Evolutionary conservation across 2,329 filamentous ascomycete genomes (phyloP), one percentile per base, ranked within the genome.

Genomic region (Colletotrichum euphorbiae): DNA sequence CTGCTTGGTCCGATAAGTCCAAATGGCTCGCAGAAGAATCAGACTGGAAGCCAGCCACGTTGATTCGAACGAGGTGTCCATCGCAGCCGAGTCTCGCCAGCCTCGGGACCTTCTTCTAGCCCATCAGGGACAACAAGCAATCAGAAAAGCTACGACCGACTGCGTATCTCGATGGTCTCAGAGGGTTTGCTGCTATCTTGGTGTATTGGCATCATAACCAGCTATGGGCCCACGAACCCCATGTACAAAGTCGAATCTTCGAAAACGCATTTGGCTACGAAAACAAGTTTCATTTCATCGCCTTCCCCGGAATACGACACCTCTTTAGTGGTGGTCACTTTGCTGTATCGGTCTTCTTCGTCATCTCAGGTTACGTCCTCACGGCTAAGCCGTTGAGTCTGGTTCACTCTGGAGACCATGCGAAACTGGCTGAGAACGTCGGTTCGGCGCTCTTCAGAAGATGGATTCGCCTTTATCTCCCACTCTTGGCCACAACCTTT

Each of bases 281-380:
- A 1, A 78, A 80, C 69, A 77, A 81, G 52, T 80, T 85, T 75
- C 77, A 85, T 74, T 76, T 89, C 71, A 75, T 79, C 72, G 75
- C 80, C 61, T 80, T 92, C 4, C 90, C 89, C 4, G 81, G 83
- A 1, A 75, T 93, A 38, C 82, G 90, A 31, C 80, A 81, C 40
- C 83, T 91, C 72, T 89, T 91, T 74, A 81, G 83, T 0, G 89
- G 89, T 2, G 87, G 89, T 0, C 87, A 91, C 77, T 86, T 89
- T 11, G 75, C 77, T 42, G 86, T 89, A 1, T 80, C 84, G 6
- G 79, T 80, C 11, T 88, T 89, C 73, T 87, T 86, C 74, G 82
- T 88, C 72, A 83, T 88, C 61, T 88, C 86, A 0, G 86, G 86
- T 69, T 89, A 87, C 69, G 86, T 85, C 6, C 77, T 89, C 9